A percentile compares a stretch with the other conserved stretches of the same genome.
These are phyloP conservation scores for Kentomonas sorsogonicus DNA, from an alignment of 208 protist species.

Conservation along the genomic window DNA sequence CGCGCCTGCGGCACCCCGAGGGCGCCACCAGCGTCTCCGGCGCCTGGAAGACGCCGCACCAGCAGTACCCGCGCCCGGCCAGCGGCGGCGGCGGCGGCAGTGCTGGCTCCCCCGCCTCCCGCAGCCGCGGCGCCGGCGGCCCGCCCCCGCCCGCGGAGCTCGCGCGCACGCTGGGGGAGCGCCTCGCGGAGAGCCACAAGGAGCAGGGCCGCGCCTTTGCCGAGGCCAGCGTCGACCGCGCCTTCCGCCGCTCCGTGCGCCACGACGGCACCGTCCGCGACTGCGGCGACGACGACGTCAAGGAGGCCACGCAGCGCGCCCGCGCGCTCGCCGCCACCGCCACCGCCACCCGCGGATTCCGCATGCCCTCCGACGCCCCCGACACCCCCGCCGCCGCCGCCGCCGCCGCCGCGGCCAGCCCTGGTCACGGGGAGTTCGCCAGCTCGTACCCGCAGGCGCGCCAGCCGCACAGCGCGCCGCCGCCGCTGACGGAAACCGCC, in stretches of 20 bases:
- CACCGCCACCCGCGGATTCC: too few species aligned
- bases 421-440: too few species aligned
- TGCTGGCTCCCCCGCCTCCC: neutral
- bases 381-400: neutral
- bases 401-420: neutral
- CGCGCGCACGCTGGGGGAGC: conserved; percentile 9
- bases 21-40: conserved; percentile 10
- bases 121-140: neutral
- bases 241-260: too few species aligned
- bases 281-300: too few species aligned
- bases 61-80: too few species aligned
- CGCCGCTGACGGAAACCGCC: too few species aligned
- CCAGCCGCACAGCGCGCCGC: too few species aligned
- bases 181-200: neutral
- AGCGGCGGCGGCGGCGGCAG: neutral
- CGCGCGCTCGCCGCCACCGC: too few species aligned
- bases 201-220: neutral
- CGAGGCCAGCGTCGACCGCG: too few species aligned
- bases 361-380: neutral
- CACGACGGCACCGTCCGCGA: too few species aligned
- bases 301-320: too few species aligned
- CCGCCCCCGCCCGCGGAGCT: conserved; percentile 11
- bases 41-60: conserved; percentile 22
- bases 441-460: too few species aligned
- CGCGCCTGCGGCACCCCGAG: conserved; percentile 37